Conservation (phyloP, 495 filamentous ascomycete genomes). For the Choiromyces venosus region DNA sequence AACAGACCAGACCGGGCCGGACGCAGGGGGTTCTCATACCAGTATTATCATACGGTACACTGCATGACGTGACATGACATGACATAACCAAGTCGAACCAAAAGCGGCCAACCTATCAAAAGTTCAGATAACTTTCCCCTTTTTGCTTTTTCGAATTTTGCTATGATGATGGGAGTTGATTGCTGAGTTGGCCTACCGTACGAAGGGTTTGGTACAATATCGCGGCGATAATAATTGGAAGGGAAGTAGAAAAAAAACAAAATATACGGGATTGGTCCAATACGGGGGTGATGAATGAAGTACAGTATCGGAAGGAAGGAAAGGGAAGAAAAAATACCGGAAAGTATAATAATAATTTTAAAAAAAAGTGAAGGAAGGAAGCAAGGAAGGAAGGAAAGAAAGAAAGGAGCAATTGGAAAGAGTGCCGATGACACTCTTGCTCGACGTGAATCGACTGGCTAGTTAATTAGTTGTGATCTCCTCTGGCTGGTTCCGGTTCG, state of each 20-base stretch:
- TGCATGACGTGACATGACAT: neutral
- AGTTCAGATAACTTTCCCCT: neutral
- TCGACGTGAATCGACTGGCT: neutral
- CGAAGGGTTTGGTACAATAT: no score
- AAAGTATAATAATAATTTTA: no score
- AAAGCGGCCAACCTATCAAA: neutral
- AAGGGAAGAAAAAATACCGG: neutral
- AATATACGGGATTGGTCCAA: neutral
- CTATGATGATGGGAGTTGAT: neutral
- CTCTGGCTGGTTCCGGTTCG: neutral
- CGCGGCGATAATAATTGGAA: neutral
- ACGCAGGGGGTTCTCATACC: neutral
- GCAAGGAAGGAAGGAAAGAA: neutral
- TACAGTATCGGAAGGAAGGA: neutral
- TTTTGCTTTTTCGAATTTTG: neutral
- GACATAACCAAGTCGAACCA: neutral
- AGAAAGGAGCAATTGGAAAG: slow-evolving; percentile 26
- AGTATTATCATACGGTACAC: neutral
- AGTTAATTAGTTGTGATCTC: neutral
- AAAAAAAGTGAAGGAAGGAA: neutral
- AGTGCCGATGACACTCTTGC: slow-evolving; percentile 33
- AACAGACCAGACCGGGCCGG: neutral
- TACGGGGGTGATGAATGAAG: no score
- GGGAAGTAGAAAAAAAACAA: neutral
- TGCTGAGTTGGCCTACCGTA: slow-evolving; percentile 4